These are phyloP conservation scores for Lepraria neglecta DNA, from an alignment of 495 filamentous ascomycete species.

Conservation along the genomic window DNA sequence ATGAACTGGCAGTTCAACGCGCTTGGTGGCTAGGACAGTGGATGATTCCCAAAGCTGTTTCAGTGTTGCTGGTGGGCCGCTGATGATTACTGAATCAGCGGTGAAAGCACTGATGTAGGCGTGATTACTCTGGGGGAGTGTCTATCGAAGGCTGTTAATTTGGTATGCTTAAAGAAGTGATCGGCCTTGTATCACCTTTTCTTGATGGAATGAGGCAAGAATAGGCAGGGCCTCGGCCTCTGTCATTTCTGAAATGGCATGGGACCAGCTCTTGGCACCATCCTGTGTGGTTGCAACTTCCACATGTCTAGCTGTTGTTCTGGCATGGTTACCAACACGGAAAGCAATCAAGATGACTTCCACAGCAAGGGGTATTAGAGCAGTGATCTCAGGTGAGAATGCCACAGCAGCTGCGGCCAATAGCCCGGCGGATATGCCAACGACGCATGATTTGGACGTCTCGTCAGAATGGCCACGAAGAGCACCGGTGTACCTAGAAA, in stretches of 20 bases:
- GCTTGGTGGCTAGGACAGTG: conserved; percentile 48
- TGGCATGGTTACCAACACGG: conserved; percentile 55
- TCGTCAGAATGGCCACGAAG: conserved; percentile 41
- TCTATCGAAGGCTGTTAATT: conserved; percentile 31
- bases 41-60: conserved; percentile 49
- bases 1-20: conserved; percentile 61
- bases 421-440: conserved; percentile 68
- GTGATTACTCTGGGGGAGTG: conserved; percentile 52
- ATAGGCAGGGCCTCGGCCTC: conserved; percentile 40
- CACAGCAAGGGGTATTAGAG: conserved; percentile 61
- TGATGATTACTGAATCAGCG: conserved; percentile 63
- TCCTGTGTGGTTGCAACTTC: conserved; percentile 44
- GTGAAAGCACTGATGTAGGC: conserved; percentile 73
- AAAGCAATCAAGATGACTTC: conserved; percentile 69
- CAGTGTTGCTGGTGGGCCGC: conserved; percentile 65
- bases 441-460: conserved; percentile 41
- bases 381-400: conserved; percentile 58
- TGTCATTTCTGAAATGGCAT: conserved; percentile 43
- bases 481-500: conserved; percentile 48
- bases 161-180: background rate
- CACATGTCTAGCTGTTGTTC: conserved; percentile 37
- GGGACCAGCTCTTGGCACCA: conserved; percentile 51
- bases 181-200: conserved; percentile 36
- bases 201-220: conserved; percentile 47
- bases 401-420: conserved; percentile 67